phyloP scores from a whole-genome alignment of 2,329 filamentous ascomycete genomes.

The Ceratocystis alfenasii region DNA sequence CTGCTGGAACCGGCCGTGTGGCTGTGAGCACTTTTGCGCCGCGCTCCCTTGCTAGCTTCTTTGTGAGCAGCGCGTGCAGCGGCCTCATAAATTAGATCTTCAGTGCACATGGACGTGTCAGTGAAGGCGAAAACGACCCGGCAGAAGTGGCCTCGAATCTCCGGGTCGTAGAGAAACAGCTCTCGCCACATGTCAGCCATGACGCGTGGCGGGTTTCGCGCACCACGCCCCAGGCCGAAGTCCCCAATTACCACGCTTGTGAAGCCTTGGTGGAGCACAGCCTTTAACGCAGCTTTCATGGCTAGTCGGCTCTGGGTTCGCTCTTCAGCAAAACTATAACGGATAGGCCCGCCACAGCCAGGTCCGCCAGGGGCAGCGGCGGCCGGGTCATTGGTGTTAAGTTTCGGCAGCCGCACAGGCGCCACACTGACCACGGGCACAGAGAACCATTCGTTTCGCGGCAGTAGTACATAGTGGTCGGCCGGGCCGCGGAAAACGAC shows the following conservation, averaged over 20 bases:
- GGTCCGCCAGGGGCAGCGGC: conserved; percentile 33
- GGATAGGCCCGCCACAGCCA: conserved; percentile 25
- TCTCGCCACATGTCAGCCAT: conserved; percentile 56
- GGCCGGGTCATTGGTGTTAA: conserved; percentile 39
- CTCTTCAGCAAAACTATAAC: conserved; percentile 61
- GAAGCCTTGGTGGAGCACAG: conserved; percentile 51
- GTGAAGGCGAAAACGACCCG: conserved; percentile 55
- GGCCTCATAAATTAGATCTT: conserved; percentile 40
- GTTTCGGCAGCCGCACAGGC: conserved; percentile 60
- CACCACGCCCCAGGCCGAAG: conserved; percentile 52
- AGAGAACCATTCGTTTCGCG: conserved; percentile 40
- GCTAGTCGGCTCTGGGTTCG: conserved; percentile 61
- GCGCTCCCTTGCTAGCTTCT: conserved; percentile 35
- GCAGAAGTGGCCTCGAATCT: conserved; percentile 49
- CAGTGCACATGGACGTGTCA: conserved; percentile 42
- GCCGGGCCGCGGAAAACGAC: conserved; percentile 62
- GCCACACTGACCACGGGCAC: conserved; percentile 64
- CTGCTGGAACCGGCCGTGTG: conserved; percentile 15
- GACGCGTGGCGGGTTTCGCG: conserved; percentile 53
- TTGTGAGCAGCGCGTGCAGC: conserved; percentile 30
- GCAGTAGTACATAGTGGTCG: conserved; percentile 48
- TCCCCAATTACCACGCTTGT: conserved; percentile 49
- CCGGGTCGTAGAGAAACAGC: conserved; percentile 49
- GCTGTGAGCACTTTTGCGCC: conserved; percentile 18
- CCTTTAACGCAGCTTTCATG: conserved; percentile 57